Conservation (phyloP, 345 rosid genomes). For the Kernera saxatilis region DNA sequence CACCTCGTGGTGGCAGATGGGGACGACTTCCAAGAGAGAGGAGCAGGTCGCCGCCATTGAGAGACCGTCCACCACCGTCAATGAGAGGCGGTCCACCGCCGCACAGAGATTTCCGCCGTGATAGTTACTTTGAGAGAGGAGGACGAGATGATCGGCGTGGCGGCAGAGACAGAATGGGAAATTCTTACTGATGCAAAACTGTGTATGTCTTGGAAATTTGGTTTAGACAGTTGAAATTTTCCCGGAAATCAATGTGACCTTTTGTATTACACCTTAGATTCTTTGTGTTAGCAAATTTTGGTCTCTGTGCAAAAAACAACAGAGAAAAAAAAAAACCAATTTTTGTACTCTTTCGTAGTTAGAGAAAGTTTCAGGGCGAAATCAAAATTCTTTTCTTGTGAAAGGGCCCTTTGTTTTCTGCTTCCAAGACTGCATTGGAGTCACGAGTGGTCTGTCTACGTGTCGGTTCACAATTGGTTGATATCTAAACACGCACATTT, state of each 20-base stretch:
- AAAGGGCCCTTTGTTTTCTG: not conserved
- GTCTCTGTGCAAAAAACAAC: not conserved
- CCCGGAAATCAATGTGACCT: not conserved
- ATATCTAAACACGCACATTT: not conserved
- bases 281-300: conserved; percentile 3
- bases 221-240: conserved; percentile 8
- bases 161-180: conserved; percentile 45
- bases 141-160: conserved; percentile 50
- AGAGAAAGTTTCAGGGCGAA: not conserved
- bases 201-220: conserved; percentile 9
- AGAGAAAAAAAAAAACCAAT: not conserved
- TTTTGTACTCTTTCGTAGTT: not conserved
- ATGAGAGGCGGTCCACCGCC: conserved; percentile 39
- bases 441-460: conserved; percentile 19
- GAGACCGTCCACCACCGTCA: conserved; percentile 45
- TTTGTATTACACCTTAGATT: conserved; percentile 17
- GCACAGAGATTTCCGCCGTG: conserved; percentile 49
- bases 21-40: conserved; percentile 60
- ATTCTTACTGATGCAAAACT: conserved; percentile 26
- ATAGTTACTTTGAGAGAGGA: conserved; percentile 48
- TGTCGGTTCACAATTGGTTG: not conserved
- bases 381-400: not conserved
- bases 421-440: not conserved
- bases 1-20: conserved; percentile 56
- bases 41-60: conserved; percentile 64